Evolutionary conservation across 331 rosid species (phyloP).

Genomic region (Malus hybrid): DNA sequence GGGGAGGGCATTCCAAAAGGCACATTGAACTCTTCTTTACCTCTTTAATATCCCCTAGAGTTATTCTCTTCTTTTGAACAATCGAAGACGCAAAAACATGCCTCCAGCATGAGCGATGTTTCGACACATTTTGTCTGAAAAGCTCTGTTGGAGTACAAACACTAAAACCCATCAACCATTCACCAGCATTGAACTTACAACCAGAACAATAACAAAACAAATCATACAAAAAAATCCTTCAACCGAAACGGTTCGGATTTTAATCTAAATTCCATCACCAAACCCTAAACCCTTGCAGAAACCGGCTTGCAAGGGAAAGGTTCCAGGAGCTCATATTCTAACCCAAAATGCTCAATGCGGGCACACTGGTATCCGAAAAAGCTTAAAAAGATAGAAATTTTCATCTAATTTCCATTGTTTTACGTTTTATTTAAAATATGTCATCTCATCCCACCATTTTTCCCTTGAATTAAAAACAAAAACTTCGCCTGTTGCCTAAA

Average conservation of each 20-base stretch:
- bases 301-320: not conserved
- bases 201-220: not conserved
- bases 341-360: not conserved
- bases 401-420: not conserved
- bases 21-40: slow-evolving; percentile 14
- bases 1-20: slow-evolving; percentile 17
- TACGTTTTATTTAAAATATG: too few species aligned
- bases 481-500: not conserved
- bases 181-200: not conserved
- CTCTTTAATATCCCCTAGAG: slow-evolving; percentile 5
- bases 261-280: not conserved
- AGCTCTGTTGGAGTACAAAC: slow-evolving; percentile 12
- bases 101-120: slow-evolving; percentile 21
- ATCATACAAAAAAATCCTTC: not conserved
- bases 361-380: not conserved
- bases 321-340: not conserved
- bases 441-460: not conserved
- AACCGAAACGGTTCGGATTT: not conserved
- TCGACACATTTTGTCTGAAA: not conserved
- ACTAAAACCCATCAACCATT: not conserved
- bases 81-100: slow-evolving; percentile 11
- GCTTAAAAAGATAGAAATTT: not conserved
- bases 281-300: not conserved
- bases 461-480: not conserved
- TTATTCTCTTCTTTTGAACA: slow-evolving; percentile 10